A percentile compares a stretch with the other conserved stretches of the same genome.
Conservation (phyloP, 345 rosid genomes). For the Arabis hirsuta region DNA sequence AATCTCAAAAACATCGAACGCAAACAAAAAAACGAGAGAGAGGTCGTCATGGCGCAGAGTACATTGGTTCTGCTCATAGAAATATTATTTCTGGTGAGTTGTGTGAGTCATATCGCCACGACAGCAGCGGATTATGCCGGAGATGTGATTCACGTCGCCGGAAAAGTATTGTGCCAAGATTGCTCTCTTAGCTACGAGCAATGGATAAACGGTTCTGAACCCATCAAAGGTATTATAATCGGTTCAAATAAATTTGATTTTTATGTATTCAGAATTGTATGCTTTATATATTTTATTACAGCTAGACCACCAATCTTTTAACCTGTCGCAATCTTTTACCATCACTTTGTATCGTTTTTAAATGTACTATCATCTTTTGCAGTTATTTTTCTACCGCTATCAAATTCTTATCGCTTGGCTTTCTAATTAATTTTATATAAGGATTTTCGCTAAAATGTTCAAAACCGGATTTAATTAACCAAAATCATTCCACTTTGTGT, state of each 20-base stretch:
- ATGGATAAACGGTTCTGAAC: conserved; percentile 62
- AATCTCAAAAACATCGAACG: conserved; percentile 20
- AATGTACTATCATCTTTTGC: too few relatives aligned
- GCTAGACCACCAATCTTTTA: too few relatives aligned
- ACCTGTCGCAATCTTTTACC: too few relatives aligned
- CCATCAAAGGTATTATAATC: conserved; percentile 60
- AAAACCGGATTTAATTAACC: background rate
- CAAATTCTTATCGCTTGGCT: too few relatives aligned
- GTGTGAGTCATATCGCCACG: conserved; percentile 14
- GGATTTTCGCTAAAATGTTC: background rate
- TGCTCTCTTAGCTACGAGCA: conserved; percentile 64
- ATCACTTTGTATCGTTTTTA: too few relatives aligned
- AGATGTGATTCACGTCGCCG: conserved; percentile 60
- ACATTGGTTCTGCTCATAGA: conserved; percentile 33
- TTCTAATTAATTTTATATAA: background rate
- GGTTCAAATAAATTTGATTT: background rate
- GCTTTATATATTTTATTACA: too few relatives aligned
- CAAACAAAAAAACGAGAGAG: background rate
- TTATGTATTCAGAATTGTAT: background rate
- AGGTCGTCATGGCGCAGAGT: conserved; percentile 30
- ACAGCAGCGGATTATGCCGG: conserved; percentile 20
- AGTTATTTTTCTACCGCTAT: too few relatives aligned
- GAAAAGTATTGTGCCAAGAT: conserved; percentile 79
- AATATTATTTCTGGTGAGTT: conserved; percentile 32
- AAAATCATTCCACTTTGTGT: background rate